phyloP scores from a whole-genome alignment of 805 yeast genomes.

The Saturnispora ahearnii region DNA sequence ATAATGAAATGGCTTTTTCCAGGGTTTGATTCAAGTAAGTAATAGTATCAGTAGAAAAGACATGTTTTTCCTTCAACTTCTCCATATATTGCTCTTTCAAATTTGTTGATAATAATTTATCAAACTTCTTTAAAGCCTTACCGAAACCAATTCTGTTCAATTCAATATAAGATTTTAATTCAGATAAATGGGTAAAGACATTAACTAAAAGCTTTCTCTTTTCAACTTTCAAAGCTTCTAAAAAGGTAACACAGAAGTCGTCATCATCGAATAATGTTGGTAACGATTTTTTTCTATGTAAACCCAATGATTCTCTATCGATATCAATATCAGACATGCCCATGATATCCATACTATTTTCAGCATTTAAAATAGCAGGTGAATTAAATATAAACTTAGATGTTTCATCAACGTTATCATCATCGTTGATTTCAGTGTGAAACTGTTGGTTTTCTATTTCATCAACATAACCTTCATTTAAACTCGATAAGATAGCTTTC shows the following conservation, averaged over 20 bases:
- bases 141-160: constrained; percentile 82
- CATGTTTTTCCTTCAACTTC: constrained; percentile 35
- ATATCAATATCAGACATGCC: constrained; percentile 9
- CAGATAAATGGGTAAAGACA: constrained; percentile 67
- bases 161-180: constrained; percentile 74
- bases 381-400: background rate
- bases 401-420: background rate
- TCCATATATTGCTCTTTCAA: constrained; percentile 52
- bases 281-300: constrained; percentile 21
- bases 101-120: constrained; percentile 62
- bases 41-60: constrained; percentile 45
- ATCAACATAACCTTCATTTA: constrained; percentile 7
- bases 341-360: constrained; percentile 5
- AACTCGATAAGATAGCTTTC: constrained; percentile 10
- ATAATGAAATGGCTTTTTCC: constrained; percentile 33
- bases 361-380: background rate
- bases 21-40: constrained; percentile 43
- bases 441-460: background rate
- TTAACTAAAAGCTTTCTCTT: constrained; percentile 58
- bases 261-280: constrained; percentile 30
- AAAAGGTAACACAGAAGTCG: constrained; percentile 29
- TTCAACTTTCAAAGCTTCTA: constrained; percentile 50
- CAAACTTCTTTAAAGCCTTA: constrained; percentile 86
- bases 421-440: background rate
- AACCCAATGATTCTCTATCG: constrained; percentile 14